Evolutionary conservation across 441 rosid genomes (phyloP).

Genomic region (Erodium texanum): DNA sequence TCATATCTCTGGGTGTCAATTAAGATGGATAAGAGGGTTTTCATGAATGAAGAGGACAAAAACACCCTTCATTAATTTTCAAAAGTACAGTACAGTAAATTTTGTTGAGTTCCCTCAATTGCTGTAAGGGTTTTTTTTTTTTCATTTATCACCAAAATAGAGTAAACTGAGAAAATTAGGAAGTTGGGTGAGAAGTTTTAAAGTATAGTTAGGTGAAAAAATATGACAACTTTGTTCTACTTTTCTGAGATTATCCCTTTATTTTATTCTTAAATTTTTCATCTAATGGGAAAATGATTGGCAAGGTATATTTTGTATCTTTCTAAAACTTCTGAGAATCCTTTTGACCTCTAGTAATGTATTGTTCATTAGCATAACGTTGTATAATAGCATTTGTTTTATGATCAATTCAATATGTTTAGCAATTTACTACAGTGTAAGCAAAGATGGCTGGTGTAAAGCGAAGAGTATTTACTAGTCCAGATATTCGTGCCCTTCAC

Average conservation of each 20-base stretch:
- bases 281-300: background rate
- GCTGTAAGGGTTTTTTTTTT: too few species aligned
- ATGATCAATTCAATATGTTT: slow-evolving; percentile 50
- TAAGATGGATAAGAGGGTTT: background rate
- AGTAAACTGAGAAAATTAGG: too few species aligned
- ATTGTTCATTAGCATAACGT: slow-evolving; percentile 10
- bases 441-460: slow-evolving; percentile 94
- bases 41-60: background rate
- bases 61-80: too few species aligned
- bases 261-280: background rate
- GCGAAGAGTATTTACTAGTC: slow-evolving; percentile 63
- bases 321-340: background rate
- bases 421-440: slow-evolving; percentile 72
- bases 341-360: background rate
- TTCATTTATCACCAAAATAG: too few species aligned
- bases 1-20: background rate
- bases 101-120: too few species aligned
- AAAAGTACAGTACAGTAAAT: too few species aligned
- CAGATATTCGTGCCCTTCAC: slow-evolving; percentile 64
- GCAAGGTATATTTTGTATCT: background rate
- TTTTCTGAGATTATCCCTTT: too few species aligned
- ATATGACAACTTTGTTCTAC: too few species aligned
- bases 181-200: too few species aligned
- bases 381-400: slow-evolving; percentile 24
- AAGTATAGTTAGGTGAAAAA: too few species aligned